Evolutionary conservation across 768 basidiomycete genomes (phyloP), one percentile per base, ranked within the genome.

Genomic region (Macrolepiota fuliginosa): DNA sequence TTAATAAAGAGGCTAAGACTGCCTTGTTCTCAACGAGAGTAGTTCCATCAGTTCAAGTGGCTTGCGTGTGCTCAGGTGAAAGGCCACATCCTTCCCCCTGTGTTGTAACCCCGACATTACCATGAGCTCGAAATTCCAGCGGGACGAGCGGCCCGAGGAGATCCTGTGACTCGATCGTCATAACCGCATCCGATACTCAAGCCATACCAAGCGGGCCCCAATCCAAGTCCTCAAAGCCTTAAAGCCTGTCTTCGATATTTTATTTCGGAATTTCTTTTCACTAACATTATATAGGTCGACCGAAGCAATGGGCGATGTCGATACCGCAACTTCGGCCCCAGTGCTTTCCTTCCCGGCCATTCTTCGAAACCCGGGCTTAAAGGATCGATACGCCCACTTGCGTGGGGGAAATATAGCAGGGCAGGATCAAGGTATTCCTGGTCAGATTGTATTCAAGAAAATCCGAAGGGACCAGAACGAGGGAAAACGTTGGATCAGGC

Each of bases 401-500:
- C 76, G 75, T 29, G 67, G 66, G 24, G 62, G 22, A 46, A 32
- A 56, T 68, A 62, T 49, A 63, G 67, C 42, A 63, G 63, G 36
- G 54, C 63, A 42, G 19, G 53, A 1, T 55, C 59, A 42, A 59
- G 52, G 24, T 47, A 15, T 9, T 12, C 39, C 54, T 11, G 15
- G 35, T 24, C 60, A 54, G 13, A 19, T 29, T 12, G 39, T 5
- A 0, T 39, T 62, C 25, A 84, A 76, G 73, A 84, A 81, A 67
- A 67, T 66, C 36, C 78, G 74, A 40, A 75, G 86, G 56, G 81
- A 82, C 59, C 85, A 87, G 54, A 87, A 84, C 54, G 88, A 91
- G 64, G 92, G 92, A 37, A 92, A 90, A 72, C 87, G 90, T 36
- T 91, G 87, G 87, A 73, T 85, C 4, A 75, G 90, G 65, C 82